Percentiles rank a stretch among this genome's conserved stretches.
Evolutionary conservation across 768 basidiomycete genomes (phyloP).

Genomic region (Suillus alpinus): DNA sequence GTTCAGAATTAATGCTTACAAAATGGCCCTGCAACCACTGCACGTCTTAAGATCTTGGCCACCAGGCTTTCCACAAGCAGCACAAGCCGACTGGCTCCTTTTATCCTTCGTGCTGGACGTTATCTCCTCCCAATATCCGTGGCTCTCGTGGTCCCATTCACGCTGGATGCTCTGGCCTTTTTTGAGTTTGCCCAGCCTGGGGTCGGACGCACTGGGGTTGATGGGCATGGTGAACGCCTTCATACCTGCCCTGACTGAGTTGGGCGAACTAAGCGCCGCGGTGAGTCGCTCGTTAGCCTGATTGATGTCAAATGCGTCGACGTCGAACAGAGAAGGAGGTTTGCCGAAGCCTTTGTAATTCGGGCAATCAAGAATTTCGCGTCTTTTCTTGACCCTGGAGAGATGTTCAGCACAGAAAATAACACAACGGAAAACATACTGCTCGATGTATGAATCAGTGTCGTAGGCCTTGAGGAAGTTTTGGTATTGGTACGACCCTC

Average conservation of each 20-base stretch:
- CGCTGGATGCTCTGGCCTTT: constrained; percentile 6
- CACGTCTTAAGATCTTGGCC: constrained; percentile 24
- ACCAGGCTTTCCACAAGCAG: constrained; percentile 29
- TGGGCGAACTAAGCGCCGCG: constrained; percentile 21
- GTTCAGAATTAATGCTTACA: constrained; percentile 12
- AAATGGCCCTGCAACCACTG: constrained; percentile 24
- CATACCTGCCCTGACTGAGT: constrained; percentile 26
- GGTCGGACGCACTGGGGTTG: constrained; percentile 3
- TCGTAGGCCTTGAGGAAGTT: constrained; percentile 22
- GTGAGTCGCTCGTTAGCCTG: constrained; percentile 22
- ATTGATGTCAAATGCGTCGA: constrained; percentile 21
- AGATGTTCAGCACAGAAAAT: background rate
- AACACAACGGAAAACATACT: constrained; percentile 11
- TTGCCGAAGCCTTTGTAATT: constrained; percentile 29
- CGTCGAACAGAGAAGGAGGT: constrained; percentile 24
- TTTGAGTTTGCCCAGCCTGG: constrained; percentile 4
- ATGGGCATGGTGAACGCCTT: constrained; percentile 27
- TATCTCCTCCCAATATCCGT: constrained; percentile 27
- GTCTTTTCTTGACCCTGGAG: constrained; percentile 20
- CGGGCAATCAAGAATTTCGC: constrained; percentile 25
- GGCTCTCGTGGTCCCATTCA: constrained; percentile 16
- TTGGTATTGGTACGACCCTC: constrained; percentile 20
- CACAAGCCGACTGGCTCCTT: constrained; percentile 23
- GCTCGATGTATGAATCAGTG: constrained; percentile 14
- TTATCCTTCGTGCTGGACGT: constrained; percentile 21